Evolutionary conservation across 1,284 basidiomycete genomes (phyloP), one percentile per base, ranked within the genome.

Genomic region (Papiliotrema laurentii): DNA sequence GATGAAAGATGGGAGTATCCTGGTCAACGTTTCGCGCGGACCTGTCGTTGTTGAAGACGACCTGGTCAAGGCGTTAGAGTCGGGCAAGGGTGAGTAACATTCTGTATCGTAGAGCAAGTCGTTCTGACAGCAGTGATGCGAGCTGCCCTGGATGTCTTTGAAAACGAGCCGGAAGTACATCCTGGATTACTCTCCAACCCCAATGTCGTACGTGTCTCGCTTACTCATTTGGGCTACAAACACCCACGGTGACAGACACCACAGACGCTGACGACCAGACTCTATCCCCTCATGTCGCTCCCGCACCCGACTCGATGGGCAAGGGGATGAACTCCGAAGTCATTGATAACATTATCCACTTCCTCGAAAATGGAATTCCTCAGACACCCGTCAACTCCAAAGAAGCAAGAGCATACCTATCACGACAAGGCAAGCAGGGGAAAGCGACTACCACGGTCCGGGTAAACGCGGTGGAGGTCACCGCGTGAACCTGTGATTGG

Each of bases 371-470:
- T 5, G 63, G 61, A n/a, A 45, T 47, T 47, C 56, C 59, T 5
- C 37, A 60, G 24, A 60, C 60, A 11, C 57, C 63, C 11, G 62
- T 66, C 27, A 65, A 68, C 40, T 13, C 21, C 18, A 39, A 44
- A 25, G 22, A 16, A 36, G n/a, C n/a, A n/a, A n/a, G n/a, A n/a
- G n/a, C n/a, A n/a, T n/a, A n/a, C n/a, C n/a, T n/a, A n/a, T n/a
- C n/a, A n/a, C n/a, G n/a, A n/a, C n/a, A n/a, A n/a, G n/a, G n/a
- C n/a, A n/a, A n/a, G n/a, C n/a, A n/a, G n/a, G n/a, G n/a, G n/a
- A n/a, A n/a, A n/a, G n/a, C n/a, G n/a, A n/a, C n/a, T n/a, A n/a
- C n/a, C n/a, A n/a, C n/a, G n/a, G n/a, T n/a, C n/a, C n/a, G n/a
- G n/a, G n/a, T n/a, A n/a, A n/a, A n/a, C n/a, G n/a, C n/a, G n/a